Base-by-base conservation (phyloP, 1,284 basidiomycete genomes). In the Fomitopsis betulina region DNA sequence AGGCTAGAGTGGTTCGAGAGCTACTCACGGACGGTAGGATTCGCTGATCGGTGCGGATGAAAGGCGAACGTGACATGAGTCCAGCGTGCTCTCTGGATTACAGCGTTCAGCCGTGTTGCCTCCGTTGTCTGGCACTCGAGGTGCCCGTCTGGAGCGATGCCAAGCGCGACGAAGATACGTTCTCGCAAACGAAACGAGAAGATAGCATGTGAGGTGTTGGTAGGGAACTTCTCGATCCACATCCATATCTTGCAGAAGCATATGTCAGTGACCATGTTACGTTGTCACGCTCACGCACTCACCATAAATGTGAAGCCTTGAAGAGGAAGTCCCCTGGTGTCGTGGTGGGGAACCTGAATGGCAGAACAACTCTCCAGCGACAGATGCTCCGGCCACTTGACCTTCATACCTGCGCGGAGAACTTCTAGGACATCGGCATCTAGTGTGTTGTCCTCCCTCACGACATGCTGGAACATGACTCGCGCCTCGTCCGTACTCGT, bases 301-400 rank as follows among this genome's bases (percentile, higher is more conserved):
- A 86, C 88, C 84, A 89, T 84, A 68, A 89, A 84, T 0, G 87
- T 86, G 63, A 90, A 83, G 0, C 89, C 89, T 6, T 78, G 71
- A 0, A 73, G 65, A 0, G 87, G 85, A 49, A 90, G 66, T 0
- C 81, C 80, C 57, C 77, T 80, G 43, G 72, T 66, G 30, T 67
- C 70, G 32, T 75, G 73, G 50, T 83, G 77, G 0, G 69, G 69
- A 21, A 84, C 65, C 2, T 76, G 72, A 2, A 90, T 62, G 2
- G 79, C 72, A 2, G 86, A 80, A 5, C 73, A 68, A 3, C 78
- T 76, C 67, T 84, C 83, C 62, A 92, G 72, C 3, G 84, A 88
- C 60, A 91, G 81, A 65, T 92, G 89, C 59, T 84, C 80, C 0
- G 86, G 82, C 89, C 89, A 91, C 32, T 83, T 79, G 47, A 84